These are phyloP conservation scores for Cyberlindnera samutprakarnensis DNA, from an alignment of 805 yeast genomes.

Conservation along the genomic window DNA sequence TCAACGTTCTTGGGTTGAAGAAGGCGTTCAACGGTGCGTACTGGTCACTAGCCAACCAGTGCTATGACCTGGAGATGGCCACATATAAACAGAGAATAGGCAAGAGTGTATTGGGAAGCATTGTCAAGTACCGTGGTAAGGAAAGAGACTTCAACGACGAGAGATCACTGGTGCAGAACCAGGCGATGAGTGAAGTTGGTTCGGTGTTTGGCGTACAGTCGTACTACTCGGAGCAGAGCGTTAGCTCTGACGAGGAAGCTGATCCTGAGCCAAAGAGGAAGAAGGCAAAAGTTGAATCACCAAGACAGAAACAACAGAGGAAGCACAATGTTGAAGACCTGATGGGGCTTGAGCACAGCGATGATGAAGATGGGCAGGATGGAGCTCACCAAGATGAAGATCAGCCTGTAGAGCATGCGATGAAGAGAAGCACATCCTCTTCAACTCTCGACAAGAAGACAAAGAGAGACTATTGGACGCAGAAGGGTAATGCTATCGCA, in stretches of 20 bases:
- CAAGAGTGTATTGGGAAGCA: slow-evolving; percentile 70
- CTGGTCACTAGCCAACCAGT: slow-evolving; percentile 64
- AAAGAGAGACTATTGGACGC: slow-evolving; percentile 30
- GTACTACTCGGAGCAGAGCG: slow-evolving; percentile 5
- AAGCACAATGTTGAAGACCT: slow-evolving; percentile 11
- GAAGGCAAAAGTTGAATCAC: slow-evolving; percentile 3
- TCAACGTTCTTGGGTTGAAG: slow-evolving; percentile 69
- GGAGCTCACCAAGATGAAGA: slow-evolving; percentile 13
- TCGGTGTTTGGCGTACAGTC: slow-evolving; percentile 1
- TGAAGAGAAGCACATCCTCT: slow-evolving; percentile 6
- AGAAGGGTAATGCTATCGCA: slow-evolving; percentile 24
- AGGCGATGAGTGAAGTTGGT: slow-evolving; percentile 37
- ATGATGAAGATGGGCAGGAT: background rate
- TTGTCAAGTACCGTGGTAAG: slow-evolving; percentile 67
- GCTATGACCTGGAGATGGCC: slow-evolving; percentile 63
- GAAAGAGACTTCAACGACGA: slow-evolving; percentile 75
- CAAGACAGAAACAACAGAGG: slow-evolving; percentile 7
- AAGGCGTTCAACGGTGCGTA: slow-evolving; percentile 87
- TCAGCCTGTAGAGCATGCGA: slow-evolving; percentile 12
- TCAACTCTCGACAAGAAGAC: slow-evolving; percentile 15
- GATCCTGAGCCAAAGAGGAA: slow-evolving; percentile 2
- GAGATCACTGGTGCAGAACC: slow-evolving; percentile 51
- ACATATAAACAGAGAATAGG: slow-evolving; percentile 62
- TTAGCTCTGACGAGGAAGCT: slow-evolving; percentile 11
- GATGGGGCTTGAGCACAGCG: slow-evolving; percentile 17